These are phyloP conservation scores for Penicillium sp. DNA, from an alignment of 2,329 filamentous ascomycete species.

Conservation along the genomic window DNA sequence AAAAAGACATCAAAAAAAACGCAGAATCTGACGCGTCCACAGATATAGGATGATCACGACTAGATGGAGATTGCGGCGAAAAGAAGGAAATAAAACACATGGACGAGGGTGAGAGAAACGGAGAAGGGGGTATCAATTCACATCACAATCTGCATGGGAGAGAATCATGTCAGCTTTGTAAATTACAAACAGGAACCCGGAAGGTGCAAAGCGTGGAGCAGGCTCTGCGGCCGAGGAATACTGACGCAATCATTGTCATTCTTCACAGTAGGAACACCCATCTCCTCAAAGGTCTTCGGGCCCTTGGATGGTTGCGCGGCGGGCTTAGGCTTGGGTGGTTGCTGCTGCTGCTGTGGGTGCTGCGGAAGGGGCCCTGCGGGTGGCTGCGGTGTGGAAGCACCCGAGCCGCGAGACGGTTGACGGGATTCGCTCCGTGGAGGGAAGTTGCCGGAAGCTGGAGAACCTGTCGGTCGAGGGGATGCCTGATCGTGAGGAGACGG, in stretches of 20 bases:
- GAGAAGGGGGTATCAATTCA: conserved; percentile 36
- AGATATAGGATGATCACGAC: conserved; percentile 5
- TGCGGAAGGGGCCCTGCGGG: conserved; percentile 25
- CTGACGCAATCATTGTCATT: conserved; percentile 86
- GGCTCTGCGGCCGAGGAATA: conserved; percentile 12
- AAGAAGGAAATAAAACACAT: no score
- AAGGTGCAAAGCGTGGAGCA: not conserved
- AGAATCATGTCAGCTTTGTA: conserved; percentile 14
- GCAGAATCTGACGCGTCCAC: conserved; percentile 13
- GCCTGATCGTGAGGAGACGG: conserved; percentile 13
- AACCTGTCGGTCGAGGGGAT: conserved; percentile 23
- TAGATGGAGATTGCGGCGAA: not conserved
- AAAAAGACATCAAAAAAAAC: conserved; percentile 3
- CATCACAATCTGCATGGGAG: conserved; percentile 33
- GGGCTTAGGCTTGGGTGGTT: conserved; percentile 19
- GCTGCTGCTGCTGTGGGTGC: conserved; percentile 31
- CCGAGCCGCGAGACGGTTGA: conserved; percentile 28
- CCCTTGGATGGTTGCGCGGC: conserved; percentile 49
- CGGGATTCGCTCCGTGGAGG: conserved; percentile 31
- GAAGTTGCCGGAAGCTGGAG: conserved; percentile 28
- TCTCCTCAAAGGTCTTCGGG: conserved; percentile 94
- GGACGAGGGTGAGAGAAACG: conserved; percentile 9
- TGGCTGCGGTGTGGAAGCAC: conserved; percentile 39
- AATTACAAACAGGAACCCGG: not conserved
- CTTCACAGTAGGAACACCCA: conserved; percentile 85